A percentile compares a stretch with the other conserved stretches of the same genome.
Conservation (phyloP, 1,139 yeast species). For the Pichia sp. region DNA sequence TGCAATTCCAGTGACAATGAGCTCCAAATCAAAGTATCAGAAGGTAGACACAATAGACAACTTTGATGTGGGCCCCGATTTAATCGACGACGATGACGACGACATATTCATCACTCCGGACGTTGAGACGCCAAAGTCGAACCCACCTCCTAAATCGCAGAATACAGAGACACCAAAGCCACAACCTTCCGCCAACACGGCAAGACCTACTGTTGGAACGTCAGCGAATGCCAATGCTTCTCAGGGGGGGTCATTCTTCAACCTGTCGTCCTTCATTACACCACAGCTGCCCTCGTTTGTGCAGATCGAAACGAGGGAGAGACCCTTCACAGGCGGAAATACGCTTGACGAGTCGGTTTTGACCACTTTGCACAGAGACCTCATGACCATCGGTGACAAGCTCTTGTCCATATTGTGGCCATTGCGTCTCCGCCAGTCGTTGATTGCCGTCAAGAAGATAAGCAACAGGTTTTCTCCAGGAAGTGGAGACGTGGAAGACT, state of each 20-base stretch:
- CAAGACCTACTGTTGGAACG: background rate
- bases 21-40: conserved; percentile 8
- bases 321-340: conserved; percentile 77
- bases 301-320: conserved; percentile 51
- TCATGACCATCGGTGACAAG: conserved; percentile 59
- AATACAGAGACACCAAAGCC: background rate
- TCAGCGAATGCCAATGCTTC: background rate
- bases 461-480: conserved; percentile 26
- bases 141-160: background rate
- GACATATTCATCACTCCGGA: conserved; percentile 37
- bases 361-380: conserved; percentile 63
- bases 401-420: conserved; percentile 74
- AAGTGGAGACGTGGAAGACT: conserved; percentile 34
- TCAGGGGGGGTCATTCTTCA: conserved; percentile 17
- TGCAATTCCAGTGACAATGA: background rate
- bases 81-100: conserved; percentile 28
- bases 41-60: conserved; percentile 16
- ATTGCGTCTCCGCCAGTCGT: conserved; percentile 28
- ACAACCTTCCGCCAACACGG: background rate
- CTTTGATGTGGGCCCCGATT: conserved; percentile 12
- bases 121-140: conserved; percentile 21
- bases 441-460: conserved; percentile 28
- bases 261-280: conserved; percentile 32
- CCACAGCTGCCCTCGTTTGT: conserved; percentile 35
- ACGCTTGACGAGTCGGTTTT: conserved; percentile 81